Conservation (phyloP, 306 rosid species). For the Medicago lupulina region DNA sequence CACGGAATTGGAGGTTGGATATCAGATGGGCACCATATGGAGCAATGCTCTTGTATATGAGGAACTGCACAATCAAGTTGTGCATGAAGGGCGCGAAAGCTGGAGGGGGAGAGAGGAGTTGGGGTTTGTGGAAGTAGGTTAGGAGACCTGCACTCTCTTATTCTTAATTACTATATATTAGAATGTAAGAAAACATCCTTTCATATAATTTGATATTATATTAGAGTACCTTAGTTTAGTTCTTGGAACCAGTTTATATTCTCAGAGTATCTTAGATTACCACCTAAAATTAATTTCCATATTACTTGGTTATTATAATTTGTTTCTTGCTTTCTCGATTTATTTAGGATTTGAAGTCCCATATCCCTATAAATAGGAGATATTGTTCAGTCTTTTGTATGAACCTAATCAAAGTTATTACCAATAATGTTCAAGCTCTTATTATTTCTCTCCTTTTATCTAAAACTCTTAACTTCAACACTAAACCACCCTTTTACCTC, state of each 20-base stretch:
- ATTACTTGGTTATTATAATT: not conserved
- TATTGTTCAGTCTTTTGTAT: not conserved
- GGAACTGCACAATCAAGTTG: not conserved
- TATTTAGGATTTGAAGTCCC: not conserved
- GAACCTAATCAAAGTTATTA: not conserved
- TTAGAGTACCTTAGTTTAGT: not conserved
- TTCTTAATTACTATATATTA: not conserved
- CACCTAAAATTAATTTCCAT: not conserved
- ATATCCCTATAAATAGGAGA: not conserved
- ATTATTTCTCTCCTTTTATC: not conserved
- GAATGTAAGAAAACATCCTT: too few relatives aligned
- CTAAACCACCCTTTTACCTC: not conserved
- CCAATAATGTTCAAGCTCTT: not conserved
- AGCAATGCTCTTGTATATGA: not conserved
- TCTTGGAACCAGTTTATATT: not conserved
- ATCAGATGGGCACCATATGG: not conserved
- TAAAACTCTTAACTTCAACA: not conserved
- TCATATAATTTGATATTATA: not conserved
- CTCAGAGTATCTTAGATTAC: not conserved
- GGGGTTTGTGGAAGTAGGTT: not conserved
- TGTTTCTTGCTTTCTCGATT: not conserved
- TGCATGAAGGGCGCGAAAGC: not conserved
- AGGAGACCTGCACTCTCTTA: not conserved
- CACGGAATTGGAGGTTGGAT: not conserved
- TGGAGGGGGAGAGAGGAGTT: constrained; percentile 2